A percentile compares a stretch with the other conserved stretches of the same genome.
These are phyloP conservation scores for Crithidia brevicula DNA, from an alignment of 208 protist species.

Conservation along the genomic window DNA sequence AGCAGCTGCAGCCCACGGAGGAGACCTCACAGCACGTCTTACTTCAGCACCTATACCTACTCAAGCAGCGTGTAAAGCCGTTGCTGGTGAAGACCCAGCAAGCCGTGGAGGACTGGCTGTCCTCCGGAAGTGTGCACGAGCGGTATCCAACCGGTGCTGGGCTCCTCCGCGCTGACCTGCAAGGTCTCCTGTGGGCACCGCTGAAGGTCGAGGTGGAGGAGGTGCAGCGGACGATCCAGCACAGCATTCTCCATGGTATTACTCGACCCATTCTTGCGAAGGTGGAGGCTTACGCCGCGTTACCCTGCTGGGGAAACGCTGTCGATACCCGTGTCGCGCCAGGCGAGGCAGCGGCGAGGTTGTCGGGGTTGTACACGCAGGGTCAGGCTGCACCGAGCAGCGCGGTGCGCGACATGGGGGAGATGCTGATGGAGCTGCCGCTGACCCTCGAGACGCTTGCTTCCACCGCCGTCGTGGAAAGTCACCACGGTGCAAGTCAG, in stretches of 20 bases:
- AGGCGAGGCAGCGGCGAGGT: not conserved
- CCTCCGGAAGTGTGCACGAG: conserved; percentile 32
- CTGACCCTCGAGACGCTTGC: conserved; percentile 66
- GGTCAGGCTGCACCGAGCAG: conserved; percentile 51
- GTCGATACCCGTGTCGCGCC: not conserved
- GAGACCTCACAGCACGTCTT: conserved; percentile 19
- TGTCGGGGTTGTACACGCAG: conserved; percentile 26
- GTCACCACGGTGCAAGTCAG: conserved; percentile 2
- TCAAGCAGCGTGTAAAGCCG: conserved; percentile 30
- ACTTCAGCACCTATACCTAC: conserved; percentile 29
- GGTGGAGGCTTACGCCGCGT: conserved; percentile 38
- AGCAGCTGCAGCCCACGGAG: conserved; percentile 17
- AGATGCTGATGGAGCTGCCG: conserved; percentile 85
- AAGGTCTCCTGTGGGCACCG: conserved; percentile 48
- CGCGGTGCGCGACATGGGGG: conserved; percentile 69
- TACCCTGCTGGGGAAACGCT: conserved; percentile 40
- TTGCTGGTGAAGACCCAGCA: conserved; percentile 36
- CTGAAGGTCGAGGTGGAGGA: conserved; percentile 41
- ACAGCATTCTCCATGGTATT: conserved; percentile 37
- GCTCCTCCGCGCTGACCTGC: conserved; percentile 28
- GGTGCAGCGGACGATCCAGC: conserved; percentile 31
- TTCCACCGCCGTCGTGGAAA: conserved; percentile 21
- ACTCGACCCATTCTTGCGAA: conserved; percentile 48
- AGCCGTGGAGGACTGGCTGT: conserved; percentile 43
- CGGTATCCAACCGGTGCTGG: conserved; percentile 39